Conservation (phyloP, 2,329 filamentous ascomycete species). For the Pyrenochaeta sp. region DNA sequence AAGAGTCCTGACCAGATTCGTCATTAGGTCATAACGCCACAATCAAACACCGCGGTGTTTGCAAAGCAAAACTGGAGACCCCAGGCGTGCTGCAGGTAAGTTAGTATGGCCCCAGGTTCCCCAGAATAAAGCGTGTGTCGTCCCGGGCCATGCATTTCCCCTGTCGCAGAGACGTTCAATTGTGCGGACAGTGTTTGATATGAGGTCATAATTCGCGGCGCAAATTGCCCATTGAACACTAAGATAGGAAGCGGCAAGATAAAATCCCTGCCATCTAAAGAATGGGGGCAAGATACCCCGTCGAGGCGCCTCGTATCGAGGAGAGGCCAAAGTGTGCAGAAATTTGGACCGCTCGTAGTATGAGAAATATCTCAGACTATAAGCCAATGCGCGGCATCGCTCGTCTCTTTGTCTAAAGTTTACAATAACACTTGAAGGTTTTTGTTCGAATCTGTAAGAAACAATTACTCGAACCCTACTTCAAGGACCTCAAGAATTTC, state of each 20-base stretch:
- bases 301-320: neutral
- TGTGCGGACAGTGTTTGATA: constrained; percentile 8
- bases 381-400: neutral
- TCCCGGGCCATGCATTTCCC: constrained; percentile 25
- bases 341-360: neutral
- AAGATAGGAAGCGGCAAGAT: neutral
- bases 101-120: constrained; percentile 24
- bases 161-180: constrained; percentile 11
- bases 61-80: constrained; percentile 11
- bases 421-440: neutral
- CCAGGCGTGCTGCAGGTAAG: constrained; percentile 20
- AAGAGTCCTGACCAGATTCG: too few species aligned
- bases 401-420: too few species aligned
- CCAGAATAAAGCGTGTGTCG: constrained; percentile 28
- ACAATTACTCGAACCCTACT: too few species aligned
- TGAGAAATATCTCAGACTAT: neutral
- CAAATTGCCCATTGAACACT: constrained; percentile 9
- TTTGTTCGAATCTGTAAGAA: too few species aligned
- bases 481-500: too few species aligned
- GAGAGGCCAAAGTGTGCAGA: neutral
- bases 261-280: neutral
- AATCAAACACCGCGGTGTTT: constrained; percentile 7
- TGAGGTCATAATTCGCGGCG: constrained; percentile 17
- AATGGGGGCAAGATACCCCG: constrained; percentile 11
- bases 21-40: too few species aligned